Conservation (phyloP, 257 asterid species). For the Przewalskia tangutica region DNA sequence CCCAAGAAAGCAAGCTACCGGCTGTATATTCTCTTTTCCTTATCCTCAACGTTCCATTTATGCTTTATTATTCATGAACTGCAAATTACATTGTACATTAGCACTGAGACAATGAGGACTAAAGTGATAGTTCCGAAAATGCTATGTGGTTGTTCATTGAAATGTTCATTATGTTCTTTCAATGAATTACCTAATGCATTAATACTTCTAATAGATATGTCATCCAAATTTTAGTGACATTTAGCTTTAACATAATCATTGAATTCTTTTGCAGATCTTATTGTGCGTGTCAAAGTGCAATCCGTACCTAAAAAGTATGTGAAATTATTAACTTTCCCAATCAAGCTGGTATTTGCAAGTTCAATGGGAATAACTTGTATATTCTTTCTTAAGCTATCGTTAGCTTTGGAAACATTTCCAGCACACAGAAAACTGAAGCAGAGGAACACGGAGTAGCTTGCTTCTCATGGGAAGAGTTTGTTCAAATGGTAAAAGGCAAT, state of each 20-base stretch:
- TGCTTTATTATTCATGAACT: not conserved
- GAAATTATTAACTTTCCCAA: not conserved
- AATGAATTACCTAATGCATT: not conserved
- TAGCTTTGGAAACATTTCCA: constrained; percentile 60
- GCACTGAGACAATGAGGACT: not conserved
- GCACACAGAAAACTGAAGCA: constrained; percentile 53
- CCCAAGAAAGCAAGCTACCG: constrained; percentile 64
- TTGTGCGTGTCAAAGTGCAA: constrained; percentile 56
- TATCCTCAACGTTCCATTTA: not conserved
- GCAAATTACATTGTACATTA: not conserved
- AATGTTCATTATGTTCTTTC: constrained; percentile 5
- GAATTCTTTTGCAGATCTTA: constrained; percentile 52
- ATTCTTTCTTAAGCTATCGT: constrained; percentile 53
- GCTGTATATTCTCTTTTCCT: constrained; percentile 30
- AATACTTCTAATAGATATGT: not conserved
- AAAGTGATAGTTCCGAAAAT: not conserved
- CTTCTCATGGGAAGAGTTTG: constrained; percentile 84
- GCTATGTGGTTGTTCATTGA: not conserved
- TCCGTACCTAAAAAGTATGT: constrained; percentile 64
- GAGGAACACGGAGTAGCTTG: constrained; percentile 61
- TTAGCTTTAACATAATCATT: not conserved
- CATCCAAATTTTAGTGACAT: too few relatives aligned
- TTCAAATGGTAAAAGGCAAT: constrained; percentile 35
- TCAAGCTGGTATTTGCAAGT: not conserved
- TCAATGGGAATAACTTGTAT: constrained; percentile 5